Evolutionary conservation across 2,329 filamentous ascomycete species (phyloP).

Genomic region (Thelonectria olida): DNA sequence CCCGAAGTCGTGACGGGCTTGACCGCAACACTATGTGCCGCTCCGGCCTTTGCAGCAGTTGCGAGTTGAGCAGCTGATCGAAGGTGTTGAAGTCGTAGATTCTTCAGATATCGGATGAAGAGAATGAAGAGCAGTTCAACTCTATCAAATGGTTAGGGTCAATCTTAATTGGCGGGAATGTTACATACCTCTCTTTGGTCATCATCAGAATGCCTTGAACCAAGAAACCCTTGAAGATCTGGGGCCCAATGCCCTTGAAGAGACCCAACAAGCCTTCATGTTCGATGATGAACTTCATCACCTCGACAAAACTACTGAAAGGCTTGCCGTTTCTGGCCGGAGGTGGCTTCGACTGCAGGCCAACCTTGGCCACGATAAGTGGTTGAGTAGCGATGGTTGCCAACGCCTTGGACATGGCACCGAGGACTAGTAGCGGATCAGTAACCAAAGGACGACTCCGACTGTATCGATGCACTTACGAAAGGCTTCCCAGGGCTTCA

Average conservation of each 20-base stretch:
- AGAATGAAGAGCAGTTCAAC: constrained; percentile 90
- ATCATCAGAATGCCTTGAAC: constrained; percentile 99
- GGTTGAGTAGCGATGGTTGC: constrained; percentile 94
- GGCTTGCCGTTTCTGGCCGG: constrained; percentile 85
- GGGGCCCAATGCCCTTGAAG: constrained; percentile 96
- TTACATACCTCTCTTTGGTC: constrained; percentile 89
- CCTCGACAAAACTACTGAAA: constrained; percentile 92
- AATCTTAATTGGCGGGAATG: not conserved
- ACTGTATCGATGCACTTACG: constrained; percentile 64
- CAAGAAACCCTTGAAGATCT: constrained; percentile 90
- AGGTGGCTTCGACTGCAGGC: constrained; percentile 92
- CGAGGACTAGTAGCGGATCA: constrained; percentile 70
- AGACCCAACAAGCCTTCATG: constrained; percentile 85
- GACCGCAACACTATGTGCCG: constrained; percentile 54
- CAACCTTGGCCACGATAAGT: constrained; percentile 96
- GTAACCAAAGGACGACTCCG: not conserved
- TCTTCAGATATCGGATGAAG: constrained; percentile 82
- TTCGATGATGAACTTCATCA: constrained; percentile 92
- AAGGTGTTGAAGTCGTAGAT: constrained; percentile 74
- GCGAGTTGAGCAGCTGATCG: constrained; percentile 72
- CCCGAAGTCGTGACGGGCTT: constrained; percentile 39
- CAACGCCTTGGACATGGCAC: constrained; percentile 90
- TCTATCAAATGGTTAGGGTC: constrained; percentile 52
- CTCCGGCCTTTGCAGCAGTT: constrained; percentile 52
- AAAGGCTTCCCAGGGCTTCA: constrained; percentile 90